These are phyloP conservation scores for Penicillium bovifimosum DNA, from an alignment of 495 filamentous ascomycete genomes.

Conservation along the genomic window DNA sequence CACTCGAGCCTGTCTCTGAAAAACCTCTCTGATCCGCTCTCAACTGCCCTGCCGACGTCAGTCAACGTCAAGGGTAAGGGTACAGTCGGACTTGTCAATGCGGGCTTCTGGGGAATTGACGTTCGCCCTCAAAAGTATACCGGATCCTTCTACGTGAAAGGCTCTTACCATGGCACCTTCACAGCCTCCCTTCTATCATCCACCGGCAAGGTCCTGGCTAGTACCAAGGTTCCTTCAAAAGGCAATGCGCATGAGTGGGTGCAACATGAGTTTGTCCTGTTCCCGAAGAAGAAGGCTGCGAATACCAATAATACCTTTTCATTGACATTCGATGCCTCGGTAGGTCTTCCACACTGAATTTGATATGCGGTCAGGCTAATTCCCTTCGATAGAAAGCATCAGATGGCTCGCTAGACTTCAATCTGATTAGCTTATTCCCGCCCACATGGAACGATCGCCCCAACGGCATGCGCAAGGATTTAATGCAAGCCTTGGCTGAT, in stretches of 20 bases:
- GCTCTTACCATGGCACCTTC: conserved; percentile 29
- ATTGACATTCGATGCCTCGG: conserved; percentile 51
- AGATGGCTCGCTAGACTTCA: conserved; percentile 54
- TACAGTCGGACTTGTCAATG: conserved; percentile 50
- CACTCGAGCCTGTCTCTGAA: conserved; percentile 48
- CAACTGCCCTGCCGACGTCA: conserved; percentile 54
- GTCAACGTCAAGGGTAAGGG: conserved; percentile 48
- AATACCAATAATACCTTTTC: conserved; percentile 60
- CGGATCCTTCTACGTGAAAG: conserved; percentile 55
- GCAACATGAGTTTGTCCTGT: conserved; percentile 34
- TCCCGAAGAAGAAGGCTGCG: conserved; percentile 38
- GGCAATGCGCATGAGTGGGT: conserved; percentile 24
- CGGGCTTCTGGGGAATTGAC: conserved; percentile 60
- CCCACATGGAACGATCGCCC: conserved; percentile 52
- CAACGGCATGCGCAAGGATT: conserved; percentile 59
- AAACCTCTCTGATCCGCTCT: conserved; percentile 50
- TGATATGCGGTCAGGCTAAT: not conserved
- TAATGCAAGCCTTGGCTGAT: conserved; percentile 53
- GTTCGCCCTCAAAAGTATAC: conserved; percentile 47
- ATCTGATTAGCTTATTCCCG: conserved; percentile 62
- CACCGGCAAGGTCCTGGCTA: conserved; percentile 29
- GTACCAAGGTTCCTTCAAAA: conserved; percentile 21
- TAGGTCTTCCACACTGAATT: conserved; percentile 2
- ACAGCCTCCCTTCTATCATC: conserved; percentile 27
- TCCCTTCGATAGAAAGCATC: conserved; percentile 29